These are phyloP conservation scores for Wickerhamiella lipophila DNA, from an alignment of 805 yeast genomes.

Conservation along the genomic window DNA sequence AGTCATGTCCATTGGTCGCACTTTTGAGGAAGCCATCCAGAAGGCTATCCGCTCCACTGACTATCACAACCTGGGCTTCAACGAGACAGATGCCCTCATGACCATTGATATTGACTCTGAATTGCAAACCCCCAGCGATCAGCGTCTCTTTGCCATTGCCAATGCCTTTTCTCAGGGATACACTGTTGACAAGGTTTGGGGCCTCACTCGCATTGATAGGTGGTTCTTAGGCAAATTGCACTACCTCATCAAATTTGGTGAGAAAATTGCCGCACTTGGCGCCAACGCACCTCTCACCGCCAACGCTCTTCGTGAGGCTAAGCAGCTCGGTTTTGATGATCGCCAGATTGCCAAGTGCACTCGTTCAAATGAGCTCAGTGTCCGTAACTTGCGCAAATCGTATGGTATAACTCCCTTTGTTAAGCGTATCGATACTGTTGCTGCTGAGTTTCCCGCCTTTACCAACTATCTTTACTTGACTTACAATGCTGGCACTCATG, in stretches of 20 bases:
- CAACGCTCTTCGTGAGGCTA: constrained; percentile 58
- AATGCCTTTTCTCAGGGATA: constrained; percentile 84
- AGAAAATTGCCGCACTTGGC: constrained; percentile 26
- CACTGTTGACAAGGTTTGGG: constrained; percentile 84
- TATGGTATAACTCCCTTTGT: constrained; percentile 82
- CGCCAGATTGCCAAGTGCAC: constrained; percentile 86
- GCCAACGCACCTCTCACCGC: constrained; percentile 19
- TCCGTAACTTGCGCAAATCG: constrained; percentile 78
- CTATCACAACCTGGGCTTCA: constrained; percentile 89
- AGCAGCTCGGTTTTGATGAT: constrained; percentile 94
- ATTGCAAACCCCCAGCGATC: constrained; percentile 94
- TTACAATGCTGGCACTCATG: constrained; percentile 81
- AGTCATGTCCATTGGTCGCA: constrained; percentile 95
- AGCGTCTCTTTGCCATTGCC: constrained; percentile 90
- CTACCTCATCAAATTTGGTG: constrained; percentile 59
- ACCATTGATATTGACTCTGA: constrained; percentile 86
- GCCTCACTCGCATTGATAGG: constrained; percentile 79
- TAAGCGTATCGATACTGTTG: constrained; percentile 95
- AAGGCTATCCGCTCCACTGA: constrained; percentile 95
- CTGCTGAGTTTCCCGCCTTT: constrained; percentile 96
- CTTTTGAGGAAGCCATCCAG: constrained; percentile 94
- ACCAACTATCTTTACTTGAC: constrained; percentile 93
- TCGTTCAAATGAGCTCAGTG: constrained; percentile 82
- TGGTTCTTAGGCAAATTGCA: constrained; percentile 89
- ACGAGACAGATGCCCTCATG: constrained; percentile 54